These are phyloP conservation scores for Cephalotrichum gorgonifer DNA, from an alignment of 2,329 filamentous ascomycete species.

Conservation along the genomic window DNA sequence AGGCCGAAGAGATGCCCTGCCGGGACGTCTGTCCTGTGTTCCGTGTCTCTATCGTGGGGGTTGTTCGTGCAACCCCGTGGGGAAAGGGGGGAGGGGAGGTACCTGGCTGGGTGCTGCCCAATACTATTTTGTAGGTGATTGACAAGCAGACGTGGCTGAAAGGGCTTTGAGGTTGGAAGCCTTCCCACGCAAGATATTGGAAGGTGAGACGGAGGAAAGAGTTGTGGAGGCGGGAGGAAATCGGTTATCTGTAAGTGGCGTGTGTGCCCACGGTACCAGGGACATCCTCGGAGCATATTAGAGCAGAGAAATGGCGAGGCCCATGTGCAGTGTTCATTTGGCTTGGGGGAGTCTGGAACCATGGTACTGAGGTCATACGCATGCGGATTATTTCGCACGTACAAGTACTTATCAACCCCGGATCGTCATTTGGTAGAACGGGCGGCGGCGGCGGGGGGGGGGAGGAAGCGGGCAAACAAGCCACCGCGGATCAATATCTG, in stretches of 20 bases:
- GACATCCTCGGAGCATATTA: no score
- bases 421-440: not conserved
- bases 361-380: no score
- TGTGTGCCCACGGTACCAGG: no score
- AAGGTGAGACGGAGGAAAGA: not conserved
- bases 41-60: not conserved
- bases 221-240: no score
- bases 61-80: not conserved
- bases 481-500: not conserved
- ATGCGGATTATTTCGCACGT: not conserved
- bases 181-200: no score
- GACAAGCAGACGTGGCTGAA: not conserved
- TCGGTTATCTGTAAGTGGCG: no score
- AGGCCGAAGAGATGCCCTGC: not conserved
- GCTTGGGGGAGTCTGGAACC: no score
- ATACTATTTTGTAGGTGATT: not conserved
- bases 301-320: no score
- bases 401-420: not conserved
- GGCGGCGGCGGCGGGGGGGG: no score
- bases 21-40: not conserved
- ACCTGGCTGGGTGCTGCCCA: not conserved
- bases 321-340: no score
- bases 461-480: not conserved
- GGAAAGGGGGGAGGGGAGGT: not conserved
- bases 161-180: not conserved